Evolutionary conservation across 176 grass and related monocot species (phyloP).

Genomic region (Metroxylon sagu): DNA sequence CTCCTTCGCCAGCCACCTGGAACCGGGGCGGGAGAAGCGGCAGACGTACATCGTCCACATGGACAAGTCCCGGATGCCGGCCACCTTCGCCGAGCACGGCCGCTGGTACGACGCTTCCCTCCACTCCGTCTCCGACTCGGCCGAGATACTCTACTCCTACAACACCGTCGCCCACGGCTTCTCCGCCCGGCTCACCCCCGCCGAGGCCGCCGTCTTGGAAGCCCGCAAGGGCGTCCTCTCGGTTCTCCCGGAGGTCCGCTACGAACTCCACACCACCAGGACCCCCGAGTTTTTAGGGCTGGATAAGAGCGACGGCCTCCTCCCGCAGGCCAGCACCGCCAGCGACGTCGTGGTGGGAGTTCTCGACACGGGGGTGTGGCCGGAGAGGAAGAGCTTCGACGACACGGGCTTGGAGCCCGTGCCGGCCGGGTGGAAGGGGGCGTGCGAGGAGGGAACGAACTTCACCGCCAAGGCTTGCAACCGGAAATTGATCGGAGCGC

Average conservation of each 20-base stretch:
- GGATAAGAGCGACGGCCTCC: conserved; percentile 29
- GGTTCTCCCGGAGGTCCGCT: conserved; percentile 73
- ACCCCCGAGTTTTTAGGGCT: conserved; percentile 74
- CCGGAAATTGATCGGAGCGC: conserved; percentile 71
- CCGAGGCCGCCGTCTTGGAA: conserved; percentile 51
- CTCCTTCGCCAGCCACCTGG: not conserved
- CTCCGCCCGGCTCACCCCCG: conserved; percentile 55
- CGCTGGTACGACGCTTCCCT: conserved; percentile 81
- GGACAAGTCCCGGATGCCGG: conserved; percentile 56
- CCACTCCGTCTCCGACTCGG: conserved; percentile 57
- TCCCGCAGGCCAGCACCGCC: conserved; percentile 35
- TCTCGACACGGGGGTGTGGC: conserved; percentile 90
- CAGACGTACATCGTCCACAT: conserved; percentile 83
- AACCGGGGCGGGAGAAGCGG: conserved; percentile 3
- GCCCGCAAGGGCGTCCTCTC: conserved; percentile 49
- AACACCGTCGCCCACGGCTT: conserved; percentile 70
- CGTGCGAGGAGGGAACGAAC: conserved; percentile 63
- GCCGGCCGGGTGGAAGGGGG: conserved; percentile 70
- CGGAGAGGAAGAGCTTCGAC: conserved; percentile 71
- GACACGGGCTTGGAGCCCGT: conserved; percentile 59
- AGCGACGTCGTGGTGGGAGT: conserved; percentile 71
- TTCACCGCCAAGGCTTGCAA: conserved; percentile 73
- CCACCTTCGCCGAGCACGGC: conserved; percentile 35
- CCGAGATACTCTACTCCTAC: conserved; percentile 74
- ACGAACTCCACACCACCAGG: conserved; percentile 86